A percentile compares a stretch with the other conserved stretches of the same genome.
Conservation (phyloP, 1,139 yeast genomes). For the Nakaseomyces kungkrabaensis region DNA sequence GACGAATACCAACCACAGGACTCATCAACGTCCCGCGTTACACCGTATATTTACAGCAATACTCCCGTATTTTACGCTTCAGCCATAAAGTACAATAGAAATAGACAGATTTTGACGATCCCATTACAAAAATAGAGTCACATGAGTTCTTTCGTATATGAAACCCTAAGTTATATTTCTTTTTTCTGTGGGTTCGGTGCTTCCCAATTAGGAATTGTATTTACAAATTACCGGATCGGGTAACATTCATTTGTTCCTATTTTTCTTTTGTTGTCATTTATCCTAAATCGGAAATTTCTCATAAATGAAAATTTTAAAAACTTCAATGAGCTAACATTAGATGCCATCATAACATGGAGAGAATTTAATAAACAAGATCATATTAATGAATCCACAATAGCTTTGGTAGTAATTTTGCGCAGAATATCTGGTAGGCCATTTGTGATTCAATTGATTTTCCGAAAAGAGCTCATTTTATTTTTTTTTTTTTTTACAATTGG, state of each 20-base stretch:
- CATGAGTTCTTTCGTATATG: not conserved
- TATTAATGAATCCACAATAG: not conserved
- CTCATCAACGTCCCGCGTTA: not conserved
- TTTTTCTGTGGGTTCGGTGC: no score
- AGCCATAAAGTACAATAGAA: constrained; percentile 8
- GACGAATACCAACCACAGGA: not conserved
- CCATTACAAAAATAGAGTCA: constrained; percentile 3
- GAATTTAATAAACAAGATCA: no score
- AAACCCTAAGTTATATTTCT: no score
- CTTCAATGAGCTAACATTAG: not conserved
- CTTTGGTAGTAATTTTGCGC: not conserved
- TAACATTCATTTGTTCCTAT: not conserved
- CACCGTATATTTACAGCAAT: not conserved
- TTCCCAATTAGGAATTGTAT: not conserved
- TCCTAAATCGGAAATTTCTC: constrained; percentile 3
- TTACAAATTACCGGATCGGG: not conserved
- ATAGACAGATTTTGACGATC: constrained; percentile 10
- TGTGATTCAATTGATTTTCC: not conserved
- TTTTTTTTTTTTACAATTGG: not conserved
- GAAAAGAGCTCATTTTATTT: not conserved
- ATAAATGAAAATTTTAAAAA: not conserved
- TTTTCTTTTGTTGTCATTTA: constrained; percentile 1
- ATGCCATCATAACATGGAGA: no score
- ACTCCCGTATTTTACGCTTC: constrained; percentile 3
- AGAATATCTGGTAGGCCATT: not conserved